phyloP scores from a whole-genome alignment of 768 basidiomycete genomes.

The Lactifluus pinguis region DNA sequence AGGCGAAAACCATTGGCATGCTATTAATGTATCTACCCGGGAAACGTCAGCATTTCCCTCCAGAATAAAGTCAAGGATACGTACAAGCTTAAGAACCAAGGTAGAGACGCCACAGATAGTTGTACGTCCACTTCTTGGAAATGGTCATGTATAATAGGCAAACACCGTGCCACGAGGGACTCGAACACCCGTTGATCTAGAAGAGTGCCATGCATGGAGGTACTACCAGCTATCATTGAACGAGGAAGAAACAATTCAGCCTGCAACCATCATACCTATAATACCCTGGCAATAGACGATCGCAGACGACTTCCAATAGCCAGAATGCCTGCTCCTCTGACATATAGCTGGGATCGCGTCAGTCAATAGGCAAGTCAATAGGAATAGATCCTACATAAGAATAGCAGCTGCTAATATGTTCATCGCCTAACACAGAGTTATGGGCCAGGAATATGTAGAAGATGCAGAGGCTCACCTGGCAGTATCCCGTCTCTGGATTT shows the following conservation, averaged over 20 bases:
- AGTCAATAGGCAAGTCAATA: background rate
- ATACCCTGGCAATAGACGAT: conserved; percentile 93
- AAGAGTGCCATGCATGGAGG: conserved; percentile 97
- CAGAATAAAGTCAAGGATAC: conserved; percentile 30
- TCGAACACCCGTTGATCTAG: conserved; percentile 99
- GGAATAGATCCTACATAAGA: conserved; percentile 52
- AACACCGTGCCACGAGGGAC: conserved; percentile 76
- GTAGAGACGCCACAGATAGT: conserved; percentile 90
- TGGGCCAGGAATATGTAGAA: background rate
- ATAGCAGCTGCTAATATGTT: conserved; percentile 96
- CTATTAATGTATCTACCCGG: conserved; percentile 75
- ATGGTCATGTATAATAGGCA: conserved; percentile 92
- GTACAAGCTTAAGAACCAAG: conserved; percentile 96
- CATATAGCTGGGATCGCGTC: conserved; percentile 69
- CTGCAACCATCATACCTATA: conserved; percentile 58
- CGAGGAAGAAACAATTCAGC: conserved; percentile 3
- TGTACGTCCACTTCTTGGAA: conserved; percentile 90
- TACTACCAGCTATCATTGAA: conserved; percentile 36
- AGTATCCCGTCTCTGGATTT: conserved; percentile 92
- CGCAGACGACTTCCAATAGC: conserved; percentile 91
- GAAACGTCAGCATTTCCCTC: background rate
- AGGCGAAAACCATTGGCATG: conserved; percentile 97
- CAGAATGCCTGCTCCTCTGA: conserved; percentile 99
- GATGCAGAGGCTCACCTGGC: conserved; percentile 49
- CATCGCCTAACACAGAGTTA: conserved; percentile 58